These are phyloP conservation scores for Crepidotus variabilis DNA, from an alignment of 768 basidiomycete species.

Conservation along the genomic window DNA sequence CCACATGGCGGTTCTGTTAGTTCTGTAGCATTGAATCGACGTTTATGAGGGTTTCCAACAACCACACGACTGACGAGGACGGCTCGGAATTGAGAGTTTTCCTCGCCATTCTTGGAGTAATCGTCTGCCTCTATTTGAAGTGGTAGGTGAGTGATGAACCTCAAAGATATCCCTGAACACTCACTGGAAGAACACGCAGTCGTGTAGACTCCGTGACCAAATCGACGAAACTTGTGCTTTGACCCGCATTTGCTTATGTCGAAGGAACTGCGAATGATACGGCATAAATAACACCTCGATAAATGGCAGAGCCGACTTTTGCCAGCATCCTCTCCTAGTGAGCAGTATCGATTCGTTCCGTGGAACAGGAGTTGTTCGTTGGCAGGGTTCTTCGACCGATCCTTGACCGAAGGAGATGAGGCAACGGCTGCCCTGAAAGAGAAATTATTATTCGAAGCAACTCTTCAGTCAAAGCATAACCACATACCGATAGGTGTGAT, in stretches of 20 bases:
- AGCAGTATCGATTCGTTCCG: constrained; percentile 59
- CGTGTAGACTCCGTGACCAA: constrained; percentile 69
- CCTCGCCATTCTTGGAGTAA: constrained; percentile 43
- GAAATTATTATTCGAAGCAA: not conserved
- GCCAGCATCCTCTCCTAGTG: constrained; percentile 48
- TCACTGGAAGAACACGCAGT: constrained; percentile 64
- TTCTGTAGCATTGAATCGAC: constrained; percentile 43
- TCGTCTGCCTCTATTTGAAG: constrained; percentile 57
- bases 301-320: constrained; percentile 46
- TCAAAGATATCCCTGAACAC: constrained; percentile 11
- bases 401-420: constrained; percentile 17
- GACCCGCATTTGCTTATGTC: constrained; percentile 58
- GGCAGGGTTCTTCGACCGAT: constrained; percentile 24
- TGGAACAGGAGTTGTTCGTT: constrained; percentile 65
- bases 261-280: constrained; percentile 55
- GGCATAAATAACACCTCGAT: constrained; percentile 51
- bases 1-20: constrained; percentile 51
- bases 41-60: constrained; percentile 54
- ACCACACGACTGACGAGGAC: constrained; percentile 59
- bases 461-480: not conserved
- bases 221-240: constrained; percentile 59
- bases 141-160: constrained; percentile 1
- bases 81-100: constrained; percentile 40
- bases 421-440: constrained; percentile 26
- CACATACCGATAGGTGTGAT: constrained; percentile 42